Percentiles rank a stretch among this genome's conserved stretches.
Evolutionary conservation across 2,329 filamentous ascomycete genomes (phyloP).

Genomic region (Aspergillus caelatus): DNA sequence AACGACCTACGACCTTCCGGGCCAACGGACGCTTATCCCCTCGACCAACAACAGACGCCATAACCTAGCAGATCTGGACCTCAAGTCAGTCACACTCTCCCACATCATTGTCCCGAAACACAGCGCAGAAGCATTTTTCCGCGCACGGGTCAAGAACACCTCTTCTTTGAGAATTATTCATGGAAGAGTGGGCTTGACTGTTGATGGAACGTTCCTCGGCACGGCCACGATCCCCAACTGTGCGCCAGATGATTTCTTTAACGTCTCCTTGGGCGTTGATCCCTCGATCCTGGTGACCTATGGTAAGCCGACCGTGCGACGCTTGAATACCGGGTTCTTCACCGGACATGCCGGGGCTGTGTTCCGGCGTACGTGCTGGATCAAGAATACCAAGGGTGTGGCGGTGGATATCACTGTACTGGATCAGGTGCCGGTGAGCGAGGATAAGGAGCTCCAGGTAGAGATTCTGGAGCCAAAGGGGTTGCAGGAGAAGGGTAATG

Average conservation of each 20-base stretch:
- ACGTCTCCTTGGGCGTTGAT: constrained; percentile 37
- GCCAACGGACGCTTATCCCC: constrained; percentile 39
- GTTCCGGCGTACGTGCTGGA: constrained; percentile 33
- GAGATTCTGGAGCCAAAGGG: constrained; percentile 31
- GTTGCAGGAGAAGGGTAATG: constrained; percentile 30
- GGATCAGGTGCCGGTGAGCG: constrained; percentile 37
- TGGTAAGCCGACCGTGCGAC: constrained; percentile 31
- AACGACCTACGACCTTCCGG: constrained; percentile 45
- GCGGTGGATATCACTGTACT: constrained; percentile 31
- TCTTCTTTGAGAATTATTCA: constrained; percentile 33
- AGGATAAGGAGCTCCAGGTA: constrained; percentile 34
- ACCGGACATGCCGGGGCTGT: constrained; percentile 33
- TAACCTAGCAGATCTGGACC: constrained; percentile 41
- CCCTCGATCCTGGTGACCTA: constrained; percentile 35
- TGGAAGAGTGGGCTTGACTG: constrained; percentile 29
- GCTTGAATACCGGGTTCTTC: constrained; percentile 32
- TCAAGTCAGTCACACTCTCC: constrained; percentile 37
- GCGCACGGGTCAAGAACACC: constrained; percentile 44
- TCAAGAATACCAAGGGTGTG: constrained; percentile 35
- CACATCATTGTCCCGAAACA: constrained; percentile 45
- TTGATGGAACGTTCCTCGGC: constrained; percentile 36
- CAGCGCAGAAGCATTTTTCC: constrained; percentile 43
- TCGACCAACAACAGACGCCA: constrained; percentile 39
- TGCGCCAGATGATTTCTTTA: constrained; percentile 31
- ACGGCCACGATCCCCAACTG: constrained; percentile 26